Base-by-base conservation (phyloP, 1,284 basidiomycete genomes). In the Cutaneotrichosporon spelunceum region DNA sequence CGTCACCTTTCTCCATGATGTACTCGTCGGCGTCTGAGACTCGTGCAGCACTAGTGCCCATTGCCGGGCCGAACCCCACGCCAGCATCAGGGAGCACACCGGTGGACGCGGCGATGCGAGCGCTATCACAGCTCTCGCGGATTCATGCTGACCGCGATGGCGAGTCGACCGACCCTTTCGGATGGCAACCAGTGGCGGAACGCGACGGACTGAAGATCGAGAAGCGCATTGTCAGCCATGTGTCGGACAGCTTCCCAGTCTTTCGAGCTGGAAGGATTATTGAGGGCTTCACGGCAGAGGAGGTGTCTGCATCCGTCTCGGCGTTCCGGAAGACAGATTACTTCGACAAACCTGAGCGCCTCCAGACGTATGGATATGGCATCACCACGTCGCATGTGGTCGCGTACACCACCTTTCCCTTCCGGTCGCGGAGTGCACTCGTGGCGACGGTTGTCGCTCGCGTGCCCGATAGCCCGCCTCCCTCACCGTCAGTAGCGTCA, bases 231-330 rank as follows among this genome's bases (percentile, higher is more conserved):
- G 86, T 87, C 11, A 82, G 88, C 2, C 86, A 89, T 57, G 85
- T 97, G 16, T 96, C 93, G 9, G 83, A 87, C 9, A 83, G 85
- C 48, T 86, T 96, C 52, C 90, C 91, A 0, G 87, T 98, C 4
- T 89, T 94, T 73, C 88, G 88, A 63, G 92, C 91, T 0, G 88
- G 90, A 73, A 90, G 93, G 77, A 91, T 99, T 63, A 88, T 99
- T 53, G 90, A 98, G 74, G 94, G 95, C 1, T 85, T 96, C 10
- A 90, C 92, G 0, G 94, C 94, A 0, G 95, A 97, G 70, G 95
- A 99, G 72, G 82, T 96, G 16, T 87, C 86, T 0, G 83, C 87
- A 0, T 83, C 84, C 7, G 87, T 89, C 60, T 85, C 86, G 24
- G 85, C 87, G n/a, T 61, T 72, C 11, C 67, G 69, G 8, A 67